phyloP scores from a whole-genome alignment of 2,329 filamentous ascomycete species.

The Zymoseptoria crescenta region DNA sequence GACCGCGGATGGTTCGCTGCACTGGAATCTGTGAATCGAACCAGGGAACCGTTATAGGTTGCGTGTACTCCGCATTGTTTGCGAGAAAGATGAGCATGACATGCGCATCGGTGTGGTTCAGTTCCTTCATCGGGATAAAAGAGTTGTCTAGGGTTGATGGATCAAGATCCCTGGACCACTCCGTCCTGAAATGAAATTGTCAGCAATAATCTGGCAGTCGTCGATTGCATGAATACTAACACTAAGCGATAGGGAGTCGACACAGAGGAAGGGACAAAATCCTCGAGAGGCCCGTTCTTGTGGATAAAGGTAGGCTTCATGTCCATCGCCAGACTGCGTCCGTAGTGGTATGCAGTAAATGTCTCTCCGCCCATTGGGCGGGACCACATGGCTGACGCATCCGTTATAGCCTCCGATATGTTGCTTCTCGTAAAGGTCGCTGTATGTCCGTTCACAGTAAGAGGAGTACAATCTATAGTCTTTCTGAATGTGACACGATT shows the following conservation, averaged over 20 bases:
- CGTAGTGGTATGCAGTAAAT: not conserved
- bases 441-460: not conserved
- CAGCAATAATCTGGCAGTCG: no score
- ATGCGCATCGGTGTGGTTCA: not conserved
- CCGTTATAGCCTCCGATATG: no score
- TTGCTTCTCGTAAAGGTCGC: no score
- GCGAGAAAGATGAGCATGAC: not conserved
- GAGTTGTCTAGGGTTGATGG: no score
- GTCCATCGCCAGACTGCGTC: not conserved
- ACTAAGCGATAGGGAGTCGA: no score
- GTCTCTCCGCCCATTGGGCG: not conserved
- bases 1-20: not conserved
- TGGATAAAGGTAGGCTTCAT: not conserved
- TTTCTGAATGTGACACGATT: constrained; percentile 1
- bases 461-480: not conserved
- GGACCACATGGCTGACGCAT: no score
- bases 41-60: not conserved
- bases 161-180: no score
- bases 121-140: not conserved
- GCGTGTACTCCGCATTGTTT: not conserved
- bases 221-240: no score
- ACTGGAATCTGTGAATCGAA: not conserved
- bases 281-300: not conserved
- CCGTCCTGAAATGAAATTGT: no score
- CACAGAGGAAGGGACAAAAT: no score